A percentile compares a stretch with the other conserved stretches of the same genome.
These are phyloP conservation scores for Thelonectria blattea DNA, from an alignment of 2,329 filamentous ascomycete genomes.

Conservation along the genomic window DNA sequence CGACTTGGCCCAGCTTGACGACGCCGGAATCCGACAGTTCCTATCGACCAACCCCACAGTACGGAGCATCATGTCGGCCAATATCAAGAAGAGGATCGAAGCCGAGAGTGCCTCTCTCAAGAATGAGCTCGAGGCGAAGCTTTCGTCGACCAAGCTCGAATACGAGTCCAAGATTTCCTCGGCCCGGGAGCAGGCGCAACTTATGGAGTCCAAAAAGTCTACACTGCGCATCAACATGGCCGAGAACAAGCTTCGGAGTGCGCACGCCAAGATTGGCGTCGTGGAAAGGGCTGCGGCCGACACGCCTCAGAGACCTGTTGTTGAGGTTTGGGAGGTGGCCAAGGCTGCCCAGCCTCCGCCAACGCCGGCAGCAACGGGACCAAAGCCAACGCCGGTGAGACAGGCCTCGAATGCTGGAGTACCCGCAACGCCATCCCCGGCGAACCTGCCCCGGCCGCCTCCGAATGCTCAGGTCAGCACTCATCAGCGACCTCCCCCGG, in stretches of 20 bases:
- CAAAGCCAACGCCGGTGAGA: slow-evolving; percentile 33
- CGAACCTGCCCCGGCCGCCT: slow-evolving; percentile 2
- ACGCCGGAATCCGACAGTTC: slow-evolving; percentile 63
- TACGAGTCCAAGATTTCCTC: slow-evolving; percentile 60
- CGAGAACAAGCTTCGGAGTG: slow-evolving; percentile 69
- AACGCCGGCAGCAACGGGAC: slow-evolving; percentile 26
- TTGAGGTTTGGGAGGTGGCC: slow-evolving; percentile 84
- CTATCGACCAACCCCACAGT: slow-evolving; percentile 62
- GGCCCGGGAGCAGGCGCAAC: slow-evolving; percentile 68
- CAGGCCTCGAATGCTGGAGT: slow-evolving; percentile 32
- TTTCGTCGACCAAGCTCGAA: slow-evolving; percentile 54
- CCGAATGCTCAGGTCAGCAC: slow-evolving; percentile 17
- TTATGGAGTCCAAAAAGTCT: slow-evolving; percentile 77
- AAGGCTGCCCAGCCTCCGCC: slow-evolving; percentile 55
- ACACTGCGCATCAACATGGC: slow-evolving; percentile 79
- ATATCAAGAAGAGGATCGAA: slow-evolving; percentile 74
- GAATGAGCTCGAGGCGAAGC: slow-evolving; percentile 53
- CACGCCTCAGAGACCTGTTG: slow-evolving; percentile 82
- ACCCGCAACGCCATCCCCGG: slow-evolving; percentile 32
- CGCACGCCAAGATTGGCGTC: slow-evolving; percentile 75
- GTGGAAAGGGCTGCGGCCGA: slow-evolving; percentile 84
- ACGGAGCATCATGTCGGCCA: slow-evolving; percentile 63
- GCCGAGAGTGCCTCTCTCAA: slow-evolving; percentile 66
- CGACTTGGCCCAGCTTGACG: slow-evolving; percentile 58
- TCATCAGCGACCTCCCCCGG: neutral